These are phyloP conservation scores for Phanerodontia chrysosporium DNA, from an alignment of 768 basidiomycete species.

Conservation along the genomic window DNA sequence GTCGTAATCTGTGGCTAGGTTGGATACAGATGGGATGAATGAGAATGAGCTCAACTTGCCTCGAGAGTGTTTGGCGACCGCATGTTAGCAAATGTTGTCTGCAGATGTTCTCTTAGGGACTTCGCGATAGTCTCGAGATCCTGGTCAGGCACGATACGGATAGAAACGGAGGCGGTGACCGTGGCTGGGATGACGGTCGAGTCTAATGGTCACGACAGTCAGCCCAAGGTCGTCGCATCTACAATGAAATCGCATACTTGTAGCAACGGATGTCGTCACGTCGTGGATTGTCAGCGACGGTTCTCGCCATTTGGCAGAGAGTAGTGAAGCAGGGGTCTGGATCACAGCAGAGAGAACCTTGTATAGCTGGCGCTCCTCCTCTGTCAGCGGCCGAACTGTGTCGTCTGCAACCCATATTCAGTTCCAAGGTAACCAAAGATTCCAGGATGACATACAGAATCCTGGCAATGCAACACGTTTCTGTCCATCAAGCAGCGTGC, in stretches of 20 bases:
- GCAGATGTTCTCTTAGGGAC: conserved; percentile 56
- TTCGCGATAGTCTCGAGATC: conserved; percentile 64
- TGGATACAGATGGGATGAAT: background rate
- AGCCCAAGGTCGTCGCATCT: background rate
- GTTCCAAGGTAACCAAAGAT: no score
- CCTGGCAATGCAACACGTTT: conserved; percentile 65
- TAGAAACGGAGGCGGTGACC: conserved; percentile 80
- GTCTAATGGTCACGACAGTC: conserved; percentile 37
- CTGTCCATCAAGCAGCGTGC: conserved; percentile 57
- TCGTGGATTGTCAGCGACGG: conserved; percentile 89
- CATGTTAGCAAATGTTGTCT: conserved; percentile 51
- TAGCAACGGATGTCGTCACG: conserved; percentile 77
- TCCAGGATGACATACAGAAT: conserved; percentile 64
- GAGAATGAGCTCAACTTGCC: conserved; percentile 42
- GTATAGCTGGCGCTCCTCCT: conserved; percentile 66
- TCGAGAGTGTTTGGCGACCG: conserved; percentile 68
- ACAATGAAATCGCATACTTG: conserved; percentile 44
- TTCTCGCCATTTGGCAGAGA: conserved; percentile 83
- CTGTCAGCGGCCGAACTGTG: conserved; percentile 62
- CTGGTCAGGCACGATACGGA: conserved; percentile 95
- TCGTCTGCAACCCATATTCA: conserved; percentile 60
- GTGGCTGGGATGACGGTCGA: conserved; percentile 84
- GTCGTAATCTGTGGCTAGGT: conserved; percentile 56
- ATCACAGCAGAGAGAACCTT: conserved; percentile 66
- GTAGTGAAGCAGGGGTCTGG: conserved; percentile 57